Evolutionary conservation across 495 filamentous ascomycete genomes (phyloP), one percentile per base, ranked within the genome.

Genomic region (Xylona heveae): DNA sequence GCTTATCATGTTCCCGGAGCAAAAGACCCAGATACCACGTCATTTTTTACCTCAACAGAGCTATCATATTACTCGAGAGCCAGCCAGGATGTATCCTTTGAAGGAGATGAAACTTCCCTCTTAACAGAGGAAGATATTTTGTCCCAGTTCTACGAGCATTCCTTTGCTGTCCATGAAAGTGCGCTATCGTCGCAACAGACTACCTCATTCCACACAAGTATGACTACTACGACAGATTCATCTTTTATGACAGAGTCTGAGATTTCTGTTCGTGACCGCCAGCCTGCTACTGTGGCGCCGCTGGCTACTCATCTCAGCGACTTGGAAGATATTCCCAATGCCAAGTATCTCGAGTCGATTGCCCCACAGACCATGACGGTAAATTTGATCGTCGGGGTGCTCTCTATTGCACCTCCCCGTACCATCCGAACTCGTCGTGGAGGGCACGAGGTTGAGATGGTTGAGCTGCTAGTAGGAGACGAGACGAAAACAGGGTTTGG

Each of bases 391-490:
- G 74, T 74, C 10, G 78, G 74, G 6, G 55, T 94, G 37, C 72
- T 92, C 34, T 66, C 72, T 21, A 59, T 83, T 30, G 59, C 72
- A 3, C 57, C 68, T 19, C 61, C 72, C 2, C 71, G 77, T n/a
- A 62, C 58, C 15, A 55, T 75, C 24, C 53, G 52, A 17, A 50
- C 54, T 16, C 60, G 64, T 44, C 61, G 64, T 7, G 48, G 40
- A 16, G 51, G 52, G 27, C 33, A 41, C 12, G 32, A 37, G 12
- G 60, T 73, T 28, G 60, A 74, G 21, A 59, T 91, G 0, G 53
- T 82, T 21, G 81, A 91, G 43, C 47, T 90, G 4, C 59, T 82
- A 1, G 78, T 93, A 1, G 83, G 77, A 8, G 85, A 95, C 44
- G 81, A 92, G 34, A 88, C 81, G 2, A 67, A 61, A 30, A 70